phyloP scores from a whole-genome alignment of 306 rosid species.

The Myrica gale region DNA sequence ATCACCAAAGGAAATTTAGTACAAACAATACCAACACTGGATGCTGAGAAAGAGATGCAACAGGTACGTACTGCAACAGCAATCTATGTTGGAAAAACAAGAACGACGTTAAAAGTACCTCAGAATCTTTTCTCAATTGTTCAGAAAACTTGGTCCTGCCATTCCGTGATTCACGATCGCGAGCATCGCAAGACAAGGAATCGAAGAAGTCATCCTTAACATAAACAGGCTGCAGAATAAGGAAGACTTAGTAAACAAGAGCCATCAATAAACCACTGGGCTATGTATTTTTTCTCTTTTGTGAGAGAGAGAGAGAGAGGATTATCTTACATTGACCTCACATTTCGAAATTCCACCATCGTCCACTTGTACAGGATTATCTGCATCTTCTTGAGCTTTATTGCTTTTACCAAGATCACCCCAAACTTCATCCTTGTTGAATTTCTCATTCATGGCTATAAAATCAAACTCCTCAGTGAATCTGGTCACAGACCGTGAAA shows the following conservation, averaged over 20 bases:
- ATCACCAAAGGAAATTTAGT: not conserved
- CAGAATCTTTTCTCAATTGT: conserved; percentile 49
- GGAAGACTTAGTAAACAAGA: conserved; percentile 17
- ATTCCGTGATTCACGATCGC: conserved; percentile 29
- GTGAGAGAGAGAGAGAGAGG: not conserved
- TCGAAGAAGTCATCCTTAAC: conserved; percentile 58
- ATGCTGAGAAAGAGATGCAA: not conserved
- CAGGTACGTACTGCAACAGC: not conserved
- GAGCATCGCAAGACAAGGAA: conserved; percentile 44
- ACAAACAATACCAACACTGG: not conserved
- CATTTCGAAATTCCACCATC: conserved; percentile 19
- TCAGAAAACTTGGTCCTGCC: conserved; percentile 55
- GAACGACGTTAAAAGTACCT: conserved; percentile 30
- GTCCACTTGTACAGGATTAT: conserved; percentile 30
- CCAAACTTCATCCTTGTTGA: conserved; percentile 63
- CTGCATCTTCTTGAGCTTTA: conserved; percentile 33
- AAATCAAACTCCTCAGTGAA: conserved; percentile 60
- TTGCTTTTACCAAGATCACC: conserved; percentile 51
- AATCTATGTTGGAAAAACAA: not conserved
- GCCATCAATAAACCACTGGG: conserved; percentile 1
- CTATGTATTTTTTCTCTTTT: not conserved
- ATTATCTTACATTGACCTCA: conserved; percentile 35
- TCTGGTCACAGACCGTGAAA: conserved; percentile 36
- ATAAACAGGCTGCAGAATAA: conserved; percentile 40
- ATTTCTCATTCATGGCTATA: conserved; percentile 60